A percentile compares a stretch with the other conserved stretches of the same genome.
Conservation (phyloP, 2,329 filamentous ascomycete species). For the Chrysoporthe puriensis region DNA sequence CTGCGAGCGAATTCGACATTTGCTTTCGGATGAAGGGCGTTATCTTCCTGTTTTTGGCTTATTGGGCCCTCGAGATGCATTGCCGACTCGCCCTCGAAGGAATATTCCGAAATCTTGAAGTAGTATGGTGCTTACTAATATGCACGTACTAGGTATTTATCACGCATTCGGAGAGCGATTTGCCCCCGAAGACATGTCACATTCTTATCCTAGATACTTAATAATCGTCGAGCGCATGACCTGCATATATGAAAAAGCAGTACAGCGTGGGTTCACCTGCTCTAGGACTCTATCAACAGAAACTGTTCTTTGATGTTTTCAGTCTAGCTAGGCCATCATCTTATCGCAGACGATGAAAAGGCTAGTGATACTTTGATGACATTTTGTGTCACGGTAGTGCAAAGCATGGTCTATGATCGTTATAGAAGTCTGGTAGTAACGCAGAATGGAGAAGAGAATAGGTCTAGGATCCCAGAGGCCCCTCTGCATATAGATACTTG, state of each 20-base stretch:
- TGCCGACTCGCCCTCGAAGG: background rate
- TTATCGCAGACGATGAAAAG: background rate
- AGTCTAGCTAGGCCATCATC: background rate
- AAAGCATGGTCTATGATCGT: background rate
- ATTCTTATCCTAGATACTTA: background rate
- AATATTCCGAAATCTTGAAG: background rate
- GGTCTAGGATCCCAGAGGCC: no score
- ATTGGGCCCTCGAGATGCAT: no score
- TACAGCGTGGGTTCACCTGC: background rate
- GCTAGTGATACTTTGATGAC: background rate
- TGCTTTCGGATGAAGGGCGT: background rate
- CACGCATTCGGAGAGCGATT: background rate
- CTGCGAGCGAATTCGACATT: background rate
- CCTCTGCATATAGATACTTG: no score
- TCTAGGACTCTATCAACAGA: background rate
- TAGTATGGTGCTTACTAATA: background rate
- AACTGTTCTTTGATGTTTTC: no score
- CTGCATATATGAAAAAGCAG: background rate
- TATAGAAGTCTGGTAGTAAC: background rate
- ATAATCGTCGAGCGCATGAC: background rate
- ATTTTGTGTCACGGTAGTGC: background rate
- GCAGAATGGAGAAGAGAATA: background rate
- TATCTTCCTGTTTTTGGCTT: no score
- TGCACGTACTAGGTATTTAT: background rate
- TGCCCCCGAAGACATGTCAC: background rate